These are phyloP conservation scores for Rossbeevera mucosa DNA, from an alignment of 768 basidiomycete genomes.

Conservation along the genomic window DNA sequence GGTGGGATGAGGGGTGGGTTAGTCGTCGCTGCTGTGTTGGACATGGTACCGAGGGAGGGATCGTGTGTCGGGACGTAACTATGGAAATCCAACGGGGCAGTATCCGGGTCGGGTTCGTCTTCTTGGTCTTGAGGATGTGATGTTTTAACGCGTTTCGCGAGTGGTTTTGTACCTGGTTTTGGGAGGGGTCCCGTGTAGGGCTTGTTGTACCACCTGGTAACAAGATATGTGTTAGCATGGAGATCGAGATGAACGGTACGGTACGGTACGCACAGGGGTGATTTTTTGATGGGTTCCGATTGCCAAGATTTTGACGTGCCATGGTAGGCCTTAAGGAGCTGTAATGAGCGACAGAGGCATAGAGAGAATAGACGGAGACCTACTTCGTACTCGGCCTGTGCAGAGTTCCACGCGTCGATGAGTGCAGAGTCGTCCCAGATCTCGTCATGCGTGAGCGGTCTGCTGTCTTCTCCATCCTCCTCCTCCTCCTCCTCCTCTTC, in stretches of 20 bases:
- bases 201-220: conserved; percentile 71
- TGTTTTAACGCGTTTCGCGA: background rate
- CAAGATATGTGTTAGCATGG: background rate
- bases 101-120: conserved; percentile 40
- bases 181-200: conserved; percentile 33
- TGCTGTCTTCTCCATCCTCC: conserved; percentile 48
- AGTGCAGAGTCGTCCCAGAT: conserved; percentile 86
- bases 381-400: conserved; percentile 75
- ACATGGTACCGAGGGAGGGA: conserved; percentile 46
- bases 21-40: conserved; percentile 13
- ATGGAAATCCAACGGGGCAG: conserved; percentile 61
- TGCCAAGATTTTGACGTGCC: conserved; percentile 72
- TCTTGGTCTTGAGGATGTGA: background rate
- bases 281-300: conserved; percentile 60
- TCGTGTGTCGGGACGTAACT: conserved; percentile 70
- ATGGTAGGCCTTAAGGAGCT: conserved; percentile 46
- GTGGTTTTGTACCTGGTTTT: conserved; percentile 2
- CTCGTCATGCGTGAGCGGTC: conserved; percentile 64
- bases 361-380: conserved; percentile 6
- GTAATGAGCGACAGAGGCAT: background rate
- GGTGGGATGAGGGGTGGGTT: conserved; percentile 29
- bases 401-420: conserved; percentile 81
- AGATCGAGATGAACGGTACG: background rate
- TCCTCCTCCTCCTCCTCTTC: conserved; percentile 23
- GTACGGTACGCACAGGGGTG: conserved; percentile 55